Percentiles rank a stretch among this genome's conserved stretches.
These are phyloP conservation scores for Populus nigra DNA, from an alignment of 345 rosid species.

Conservation along the genomic window DNA sequence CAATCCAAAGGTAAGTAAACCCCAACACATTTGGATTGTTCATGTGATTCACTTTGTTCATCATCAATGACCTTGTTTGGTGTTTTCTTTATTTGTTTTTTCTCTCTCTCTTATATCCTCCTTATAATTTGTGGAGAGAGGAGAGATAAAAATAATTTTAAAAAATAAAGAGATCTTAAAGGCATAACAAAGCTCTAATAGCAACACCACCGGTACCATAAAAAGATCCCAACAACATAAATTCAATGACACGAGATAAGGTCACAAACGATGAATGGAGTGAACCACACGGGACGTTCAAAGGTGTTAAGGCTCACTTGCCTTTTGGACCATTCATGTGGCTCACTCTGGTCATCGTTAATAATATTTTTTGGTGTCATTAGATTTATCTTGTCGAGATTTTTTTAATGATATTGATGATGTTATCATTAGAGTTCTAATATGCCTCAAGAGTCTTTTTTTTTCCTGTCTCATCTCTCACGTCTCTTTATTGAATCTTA, in stretches of 20 bases:
- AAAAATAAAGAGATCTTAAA: no score
- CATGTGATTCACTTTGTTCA: rapidly evolving
- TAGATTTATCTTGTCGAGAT: rapidly evolving
- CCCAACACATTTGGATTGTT: rapidly evolving
- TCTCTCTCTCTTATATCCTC: no score
- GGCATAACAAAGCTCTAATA: rapidly evolving
- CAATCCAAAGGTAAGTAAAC: rapidly evolving
- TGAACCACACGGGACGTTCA: rapidly evolving
- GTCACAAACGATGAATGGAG: rapidly evolving
- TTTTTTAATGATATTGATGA: no score
- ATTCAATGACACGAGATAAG: no score
- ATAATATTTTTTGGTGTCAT: no score
- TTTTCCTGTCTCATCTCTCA: rapidly evolving
- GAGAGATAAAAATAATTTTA: no score
- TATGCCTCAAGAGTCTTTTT: no score
- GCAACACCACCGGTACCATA: rapidly evolving
- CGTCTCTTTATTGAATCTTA: no score
- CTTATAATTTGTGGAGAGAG: no score
- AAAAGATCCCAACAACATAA: rapidly evolving
- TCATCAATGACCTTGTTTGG: rapidly evolving
- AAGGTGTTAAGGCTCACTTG: rapidly evolving
- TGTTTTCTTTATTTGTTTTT: no score
- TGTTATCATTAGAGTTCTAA: no score
- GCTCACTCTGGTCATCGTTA: rapidly evolving
- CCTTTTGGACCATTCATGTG: rapidly evolving